These are phyloP conservation scores for Ehretia macrophylla DNA, from an alignment of 257 asterid genomes.

Conservation along the genomic window DNA sequence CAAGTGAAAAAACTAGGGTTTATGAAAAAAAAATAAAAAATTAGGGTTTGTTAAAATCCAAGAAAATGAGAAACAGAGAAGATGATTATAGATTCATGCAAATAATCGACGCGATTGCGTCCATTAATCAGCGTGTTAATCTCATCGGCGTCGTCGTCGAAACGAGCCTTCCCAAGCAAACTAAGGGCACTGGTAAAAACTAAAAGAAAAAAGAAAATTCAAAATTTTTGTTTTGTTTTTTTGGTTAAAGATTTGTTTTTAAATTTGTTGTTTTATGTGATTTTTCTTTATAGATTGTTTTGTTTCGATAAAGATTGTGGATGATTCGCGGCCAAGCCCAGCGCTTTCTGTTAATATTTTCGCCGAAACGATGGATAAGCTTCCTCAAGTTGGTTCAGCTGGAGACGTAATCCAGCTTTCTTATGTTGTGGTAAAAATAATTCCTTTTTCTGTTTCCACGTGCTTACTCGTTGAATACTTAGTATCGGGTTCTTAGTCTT, in stretches of 20 bases:
- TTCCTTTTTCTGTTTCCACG: not conserved
- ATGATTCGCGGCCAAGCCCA: slow-evolving; percentile 44
- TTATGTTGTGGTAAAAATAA: slow-evolving; percentile 48
- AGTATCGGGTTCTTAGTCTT: not conserved
- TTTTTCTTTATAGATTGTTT: slow-evolving; percentile 41
- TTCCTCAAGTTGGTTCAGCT: slow-evolving; percentile 49
- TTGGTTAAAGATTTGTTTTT: not conserved
- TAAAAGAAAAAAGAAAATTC: not conserved
- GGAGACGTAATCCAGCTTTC: slow-evolving; percentile 64
- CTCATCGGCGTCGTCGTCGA: slow-evolving; percentile 58
- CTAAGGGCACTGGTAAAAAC: slow-evolving; percentile 65
- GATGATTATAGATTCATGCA: slow-evolving; percentile 52
- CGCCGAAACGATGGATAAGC: slow-evolving; percentile 51
- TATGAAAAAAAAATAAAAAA: too few species aligned
- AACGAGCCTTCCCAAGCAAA: slow-evolving; percentile 41
- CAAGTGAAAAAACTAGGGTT: too few species aligned
- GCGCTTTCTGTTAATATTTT: slow-evolving; percentile 50
- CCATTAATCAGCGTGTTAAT: slow-evolving; percentile 57
- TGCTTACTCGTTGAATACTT: not conserved
- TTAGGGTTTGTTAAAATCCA: not conserved
- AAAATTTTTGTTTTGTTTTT: not conserved
- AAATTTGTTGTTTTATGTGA: not conserved
- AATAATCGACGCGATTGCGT: slow-evolving; percentile 45
- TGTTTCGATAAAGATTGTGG: slow-evolving; percentile 48
- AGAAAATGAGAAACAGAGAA: slow-evolving; percentile 27